Base-by-base conservation (phyloP, 2,329 filamentous ascomycete genomes). In the Tolypocladium ovalisporum region DNA sequence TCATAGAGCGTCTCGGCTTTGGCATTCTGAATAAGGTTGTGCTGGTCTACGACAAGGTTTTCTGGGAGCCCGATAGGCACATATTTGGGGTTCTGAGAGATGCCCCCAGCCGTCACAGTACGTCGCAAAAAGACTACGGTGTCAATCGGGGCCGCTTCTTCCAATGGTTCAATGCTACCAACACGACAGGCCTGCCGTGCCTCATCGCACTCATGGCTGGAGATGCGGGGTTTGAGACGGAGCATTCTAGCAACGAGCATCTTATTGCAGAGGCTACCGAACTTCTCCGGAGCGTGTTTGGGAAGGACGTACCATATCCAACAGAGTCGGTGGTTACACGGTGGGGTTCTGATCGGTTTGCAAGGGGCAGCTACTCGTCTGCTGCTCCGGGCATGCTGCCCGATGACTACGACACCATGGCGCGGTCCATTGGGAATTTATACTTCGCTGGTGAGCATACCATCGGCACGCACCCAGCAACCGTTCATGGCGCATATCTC, bases 391-490 rank as follows among this genome's bases (percentile, higher is more conserved):
- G 84, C 52, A 93, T 96, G 72, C 81, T 84, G 55, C 83, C 88
- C 2, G 88, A 91, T 55, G 94, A 99, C 69, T 99, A 99, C 72
- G 90, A 97, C 69, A 77, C 84, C 36, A 96, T 99, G 89, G 90
- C 94, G 2, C 82, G 83, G 54, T 78, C 88, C 1, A 79, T 97
- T 36, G 92, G 90, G 36, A 96, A 95, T 62, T 76, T 99, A 10
- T 90, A 93, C 72, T 99, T 99, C 71, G 94, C 93, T 19, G 94
- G 94, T 53, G 94, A 99, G 72, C 94, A 96, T 60, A 99, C 95
- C 1, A 97, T 89, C 64, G 91, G 90, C 52, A 96, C 91, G 0
- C 92, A 99, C 68, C 94, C 95, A 15, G 94, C 95, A 36, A 99
- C 94, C 2, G 94, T 99, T 0, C 94, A 99, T 64, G 94, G 94